phyloP scores from a whole-genome alignment of 345 rosid genomes.

The Laguncularia racemosa region DNA sequence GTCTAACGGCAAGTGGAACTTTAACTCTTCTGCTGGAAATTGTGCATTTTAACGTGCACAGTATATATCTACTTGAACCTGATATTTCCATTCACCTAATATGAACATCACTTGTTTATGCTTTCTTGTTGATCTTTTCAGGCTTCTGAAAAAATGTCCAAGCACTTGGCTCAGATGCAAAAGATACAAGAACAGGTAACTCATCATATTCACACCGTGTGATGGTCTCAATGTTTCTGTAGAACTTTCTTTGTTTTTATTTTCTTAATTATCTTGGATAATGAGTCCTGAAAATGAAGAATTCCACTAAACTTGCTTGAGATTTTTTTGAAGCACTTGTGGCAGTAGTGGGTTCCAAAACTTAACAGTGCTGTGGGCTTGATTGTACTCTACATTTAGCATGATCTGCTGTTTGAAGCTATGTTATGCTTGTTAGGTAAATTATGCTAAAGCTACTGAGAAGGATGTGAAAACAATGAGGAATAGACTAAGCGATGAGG shows the following conservation, averaged over 20 bases:
- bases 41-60: no score
- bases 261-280: no score
- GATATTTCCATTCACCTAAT: no score
- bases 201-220: neutral
- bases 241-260: no score
- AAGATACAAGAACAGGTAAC: slow-evolving; percentile 67
- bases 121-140: slow-evolving; percentile 22
- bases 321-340: neutral
- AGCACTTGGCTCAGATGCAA: slow-evolving; percentile 69
- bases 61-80: no score
- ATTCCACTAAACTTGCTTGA: neutral
- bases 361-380: no score
- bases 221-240: no score
- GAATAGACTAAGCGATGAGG: slow-evolving; percentile 64
- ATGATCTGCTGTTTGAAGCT: no score
- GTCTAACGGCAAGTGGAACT: no score
- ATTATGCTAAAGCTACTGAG: slow-evolving; percentile 74
- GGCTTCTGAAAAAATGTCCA: slow-evolving; percentile 67
- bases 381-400: no score
- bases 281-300: neutral
- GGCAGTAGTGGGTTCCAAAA: no score
- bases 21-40: no score
- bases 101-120: slow-evolving; percentile 5
- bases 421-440: slow-evolving; percentile 33
- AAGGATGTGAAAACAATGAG: slow-evolving; percentile 62